A percentile compares a stretch with the other conserved stretches of the same genome.
These are phyloP conservation scores for Daldinia vernicosa DNA, from an alignment of 495 filamentous ascomycete species.

Conservation along the genomic window DNA sequence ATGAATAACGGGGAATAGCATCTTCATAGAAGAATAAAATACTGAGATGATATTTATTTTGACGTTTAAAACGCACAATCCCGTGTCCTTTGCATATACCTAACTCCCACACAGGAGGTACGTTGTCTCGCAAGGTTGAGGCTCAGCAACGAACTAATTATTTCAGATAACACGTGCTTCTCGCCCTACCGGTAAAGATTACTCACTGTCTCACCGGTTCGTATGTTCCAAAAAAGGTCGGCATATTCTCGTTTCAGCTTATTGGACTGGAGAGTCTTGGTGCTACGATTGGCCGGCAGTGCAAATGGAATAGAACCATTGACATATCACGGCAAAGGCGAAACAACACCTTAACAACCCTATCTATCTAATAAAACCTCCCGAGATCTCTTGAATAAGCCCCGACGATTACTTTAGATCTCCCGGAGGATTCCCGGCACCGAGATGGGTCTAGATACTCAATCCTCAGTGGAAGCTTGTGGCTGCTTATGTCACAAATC, in stretches of 20 bases:
- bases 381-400: neutral
- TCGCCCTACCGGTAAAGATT: neutral
- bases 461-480: neutral
- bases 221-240: neutral
- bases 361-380: neutral
- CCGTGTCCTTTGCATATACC: neutral
- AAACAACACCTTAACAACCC: neutral
- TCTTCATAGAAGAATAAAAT: neutral
- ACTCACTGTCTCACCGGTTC: neutral
- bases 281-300: neutral
- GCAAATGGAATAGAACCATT: neutral
- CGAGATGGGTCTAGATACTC: neutral
- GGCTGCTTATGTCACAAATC: conserved; percentile 5
- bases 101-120: too few species aligned
- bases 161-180: neutral
- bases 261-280: neutral
- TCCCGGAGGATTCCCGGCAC: conserved; percentile 4
- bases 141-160: neutral
- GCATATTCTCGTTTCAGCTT: neutral
- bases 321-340: neutral
- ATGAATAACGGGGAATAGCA: neutral
- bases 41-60: neutral
- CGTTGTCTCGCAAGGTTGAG: neutral
- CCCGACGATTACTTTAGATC: neutral
- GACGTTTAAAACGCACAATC: neutral